Evolutionary conservation across 2,329 filamentous ascomycete genomes (phyloP).

Genomic region (Ascochyta lentis): DNA sequence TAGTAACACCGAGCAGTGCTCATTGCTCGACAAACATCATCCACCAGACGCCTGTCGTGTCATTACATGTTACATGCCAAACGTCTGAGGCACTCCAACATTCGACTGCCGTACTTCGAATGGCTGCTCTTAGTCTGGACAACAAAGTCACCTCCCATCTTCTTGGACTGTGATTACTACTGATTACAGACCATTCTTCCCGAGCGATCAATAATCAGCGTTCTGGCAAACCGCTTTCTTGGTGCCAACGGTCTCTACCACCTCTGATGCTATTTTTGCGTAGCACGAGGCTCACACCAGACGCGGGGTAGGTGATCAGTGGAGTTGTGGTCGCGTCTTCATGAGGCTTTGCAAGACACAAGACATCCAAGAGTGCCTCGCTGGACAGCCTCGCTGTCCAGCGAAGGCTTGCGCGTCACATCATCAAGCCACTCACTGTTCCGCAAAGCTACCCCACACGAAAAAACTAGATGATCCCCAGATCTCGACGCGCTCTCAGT

Average conservation of each 20-base stretch:
- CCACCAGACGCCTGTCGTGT: neutral
- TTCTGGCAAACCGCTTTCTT: neutral
- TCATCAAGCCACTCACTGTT: neutral
- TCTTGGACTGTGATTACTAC: neutral
- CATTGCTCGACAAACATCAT: neutral
- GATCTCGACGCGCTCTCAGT: neutral
- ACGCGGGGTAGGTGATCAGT: neutral
- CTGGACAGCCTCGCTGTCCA: constrained; percentile 7
- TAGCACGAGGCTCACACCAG: neutral
- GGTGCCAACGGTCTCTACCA: constrained; percentile 7
- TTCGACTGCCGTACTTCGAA: neutral
- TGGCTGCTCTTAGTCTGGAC: too few relatives aligned
- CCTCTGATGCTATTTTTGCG: constrained; percentile 4
- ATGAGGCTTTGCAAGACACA: constrained; percentile 5
- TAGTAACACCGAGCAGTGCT: neutral
- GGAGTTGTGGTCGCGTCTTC: constrained; percentile 1
- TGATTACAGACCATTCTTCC: neutral
- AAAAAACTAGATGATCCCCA: neutral
- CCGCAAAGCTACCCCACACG: neutral
- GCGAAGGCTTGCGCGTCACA: constrained; percentile 12
- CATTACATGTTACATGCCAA: neutral
- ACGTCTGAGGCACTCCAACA: neutral
- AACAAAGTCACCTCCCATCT: too few relatives aligned
- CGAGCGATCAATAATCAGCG: too few relatives aligned
- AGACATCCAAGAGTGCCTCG: neutral